Percentiles rank a stretch among this genome's conserved stretches.
phyloP scores from a whole-genome alignment of 768 basidiomycete genomes.

The Mycena maculata region DNA sequence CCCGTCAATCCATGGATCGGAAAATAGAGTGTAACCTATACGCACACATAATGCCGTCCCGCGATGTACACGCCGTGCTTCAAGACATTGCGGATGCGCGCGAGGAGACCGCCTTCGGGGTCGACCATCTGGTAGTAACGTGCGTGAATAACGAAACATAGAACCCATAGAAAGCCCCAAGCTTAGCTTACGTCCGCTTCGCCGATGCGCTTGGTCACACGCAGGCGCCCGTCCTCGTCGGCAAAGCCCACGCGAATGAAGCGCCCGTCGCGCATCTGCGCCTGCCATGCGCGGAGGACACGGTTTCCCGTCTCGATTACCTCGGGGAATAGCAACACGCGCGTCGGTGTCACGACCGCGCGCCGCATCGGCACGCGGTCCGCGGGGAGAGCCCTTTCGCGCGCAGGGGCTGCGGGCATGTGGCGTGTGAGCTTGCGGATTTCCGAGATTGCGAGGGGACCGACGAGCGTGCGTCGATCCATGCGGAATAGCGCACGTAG shows the following conservation, averaged over 20 bases:
- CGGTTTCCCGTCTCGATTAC: constrained; percentile 34
- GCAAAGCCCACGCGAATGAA: constrained; percentile 34
- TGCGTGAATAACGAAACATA: not conserved
- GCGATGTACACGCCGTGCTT: constrained; percentile 26
- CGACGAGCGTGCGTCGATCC: constrained; percentile 25
- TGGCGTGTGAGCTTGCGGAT: not conserved
- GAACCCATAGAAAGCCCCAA: not conserved
- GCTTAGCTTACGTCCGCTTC: constrained; percentile 5
- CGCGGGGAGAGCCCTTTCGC: not conserved
- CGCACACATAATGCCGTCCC: constrained; percentile 32
- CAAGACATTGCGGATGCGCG: constrained; percentile 28
- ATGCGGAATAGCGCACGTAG: constrained; percentile 33
- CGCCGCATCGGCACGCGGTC: constrained; percentile 32
- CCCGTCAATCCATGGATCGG: not conserved
- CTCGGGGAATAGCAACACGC: constrained; percentile 32
- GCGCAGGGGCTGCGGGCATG: not conserved
- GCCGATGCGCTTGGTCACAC: constrained; percentile 1
- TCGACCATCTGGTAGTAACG: constrained; percentile 1
- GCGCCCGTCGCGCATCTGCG: constrained; percentile 19
- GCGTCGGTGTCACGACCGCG: constrained; percentile 33
- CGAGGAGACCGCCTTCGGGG: constrained; percentile 29
- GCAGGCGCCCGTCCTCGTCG: constrained; percentile 30
- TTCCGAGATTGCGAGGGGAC: not conserved
- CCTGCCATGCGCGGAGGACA: constrained; percentile 33
- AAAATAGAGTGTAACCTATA: not conserved